Evolutionary conservation across 1,139 yeast genomes (phyloP).

Genomic region (Debaryomyces singareniensis): DNA sequence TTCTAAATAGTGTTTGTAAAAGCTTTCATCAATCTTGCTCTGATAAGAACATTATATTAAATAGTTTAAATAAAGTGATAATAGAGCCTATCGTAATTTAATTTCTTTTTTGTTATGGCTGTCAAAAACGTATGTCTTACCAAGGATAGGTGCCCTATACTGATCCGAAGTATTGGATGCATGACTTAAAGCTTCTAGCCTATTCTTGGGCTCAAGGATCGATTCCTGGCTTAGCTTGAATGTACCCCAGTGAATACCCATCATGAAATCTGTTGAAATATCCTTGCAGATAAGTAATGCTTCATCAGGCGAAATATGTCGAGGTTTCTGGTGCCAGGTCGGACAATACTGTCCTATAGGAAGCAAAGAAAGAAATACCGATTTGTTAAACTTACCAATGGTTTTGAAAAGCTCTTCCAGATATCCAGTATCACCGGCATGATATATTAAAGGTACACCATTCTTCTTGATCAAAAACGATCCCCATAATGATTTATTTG

Average conservation of each 20-base stretch:
- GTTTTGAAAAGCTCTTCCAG: constrained; percentile 61
- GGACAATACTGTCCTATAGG: constrained; percentile 97
- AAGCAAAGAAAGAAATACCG: constrained; percentile 60
- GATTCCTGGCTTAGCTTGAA: constrained; percentile 85
- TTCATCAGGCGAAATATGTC: constrained; percentile 82
- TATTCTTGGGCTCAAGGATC: constrained; percentile 68
- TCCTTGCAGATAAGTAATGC: constrained; percentile 63
- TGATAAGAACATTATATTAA: too few species aligned
- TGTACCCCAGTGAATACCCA: constrained; percentile 97
- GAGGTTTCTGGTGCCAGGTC: constrained; percentile 86
- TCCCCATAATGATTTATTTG: constrained; percentile 83
- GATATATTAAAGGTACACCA: constrained; percentile 69
- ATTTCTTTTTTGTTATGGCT: constrained; percentile 11
- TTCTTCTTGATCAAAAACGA: constrained; percentile 66
- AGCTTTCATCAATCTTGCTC: too few species aligned
- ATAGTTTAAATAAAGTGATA: too few species aligned
- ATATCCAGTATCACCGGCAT: constrained; percentile 95
- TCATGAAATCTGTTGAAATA: constrained; percentile 52
- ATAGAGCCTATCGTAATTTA: too few species aligned
- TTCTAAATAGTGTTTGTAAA: too few species aligned
- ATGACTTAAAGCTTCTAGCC: constrained; percentile 20
- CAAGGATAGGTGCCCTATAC: constrained; percentile 36
- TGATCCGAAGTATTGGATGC: constrained; percentile 11
- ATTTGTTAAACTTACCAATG: constrained; percentile 60
- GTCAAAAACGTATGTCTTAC: constrained; percentile 35